Evolutionary conservation across 805 yeast genomes (phyloP).

Genomic region (Hanseniaspora vineae): DNA sequence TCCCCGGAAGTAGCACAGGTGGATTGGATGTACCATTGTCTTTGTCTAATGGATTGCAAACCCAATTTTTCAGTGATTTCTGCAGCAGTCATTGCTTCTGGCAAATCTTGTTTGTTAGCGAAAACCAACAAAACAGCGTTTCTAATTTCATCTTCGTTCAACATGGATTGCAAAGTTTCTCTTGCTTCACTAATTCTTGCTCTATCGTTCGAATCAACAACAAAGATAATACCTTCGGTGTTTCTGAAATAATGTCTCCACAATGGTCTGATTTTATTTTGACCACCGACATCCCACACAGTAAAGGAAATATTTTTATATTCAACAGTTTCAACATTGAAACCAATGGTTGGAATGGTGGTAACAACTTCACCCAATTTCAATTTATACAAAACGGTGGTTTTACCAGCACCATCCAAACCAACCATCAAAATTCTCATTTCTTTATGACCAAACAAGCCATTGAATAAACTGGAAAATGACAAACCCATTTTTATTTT

Average conservation of each 20-base stretch:
- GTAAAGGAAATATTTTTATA: slow-evolving; percentile 94
- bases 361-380: slow-evolving; percentile 94
- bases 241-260: slow-evolving; percentile 99
- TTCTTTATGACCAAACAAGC: slow-evolving; percentile 94
- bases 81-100: slow-evolving; percentile 98
- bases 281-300: slow-evolving; percentile 99
- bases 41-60: slow-evolving; percentile 91
- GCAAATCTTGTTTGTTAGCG: slow-evolving; percentile 98
- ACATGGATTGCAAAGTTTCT: slow-evolving; percentile 96
- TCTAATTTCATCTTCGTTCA: slow-evolving; percentile 95
- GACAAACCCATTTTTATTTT: slow-evolving; percentile 72
- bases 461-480: slow-evolving; percentile 84
- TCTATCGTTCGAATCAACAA: slow-evolving; percentile 95
- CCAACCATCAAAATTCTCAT: slow-evolving; percentile 98
- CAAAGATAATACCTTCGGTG: slow-evolving; percentile 96
- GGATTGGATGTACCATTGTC: slow-evolving; percentile 99
- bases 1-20: slow-evolving; percentile 99
- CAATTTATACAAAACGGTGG: slow-evolving; percentile 89
- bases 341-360: slow-evolving; percentile 93
- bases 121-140: slow-evolving; percentile 90
- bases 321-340: slow-evolving; percentile 95
- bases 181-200: slow-evolving; percentile 96
- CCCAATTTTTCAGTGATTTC: slow-evolving; percentile 96
- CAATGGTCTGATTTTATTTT: slow-evolving; percentile 94
- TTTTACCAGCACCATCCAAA: slow-evolving; percentile 96